These are phyloP conservation scores for barrel medic (Medicago truncatula) DNA, from an alignment of 306 rosid genomes.

Conservation along the genomic window MtrunA17r5.0-ANR NC_053044.1:57771501-57772000, in stretches of 20 bases:
- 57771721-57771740: slow-evolving; percentile 14
- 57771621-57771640: not conserved
- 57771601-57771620: no score
- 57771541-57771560: no score
- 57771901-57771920: slow-evolving; percentile 22
- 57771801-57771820: slow-evolving; percentile 33
- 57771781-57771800: slow-evolving; percentile 21
- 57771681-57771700: not conserved
- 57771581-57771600: no score
- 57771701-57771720: not conserved
- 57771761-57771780: not conserved
- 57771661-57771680: slow-evolving; percentile 26
- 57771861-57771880: slow-evolving; percentile 37
- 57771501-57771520: no score
- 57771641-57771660: slow-evolving; percentile 12
- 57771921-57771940: slow-evolving; percentile 79
- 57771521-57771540: no score
- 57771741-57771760: slow-evolving; percentile 12
- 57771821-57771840: slow-evolving; percentile 19
- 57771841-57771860: slow-evolving; percentile 9
- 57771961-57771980: slow-evolving; percentile 91
- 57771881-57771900: slow-evolving; percentile 34
- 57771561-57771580: no score
- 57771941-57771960: slow-evolving; percentile 82
- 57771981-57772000: slow-evolving; percentile 93